These are phyloP conservation scores for Kwoniella sp. DNA, from an alignment of 768 basidiomycete genomes.

Conservation along the genomic window DNA sequence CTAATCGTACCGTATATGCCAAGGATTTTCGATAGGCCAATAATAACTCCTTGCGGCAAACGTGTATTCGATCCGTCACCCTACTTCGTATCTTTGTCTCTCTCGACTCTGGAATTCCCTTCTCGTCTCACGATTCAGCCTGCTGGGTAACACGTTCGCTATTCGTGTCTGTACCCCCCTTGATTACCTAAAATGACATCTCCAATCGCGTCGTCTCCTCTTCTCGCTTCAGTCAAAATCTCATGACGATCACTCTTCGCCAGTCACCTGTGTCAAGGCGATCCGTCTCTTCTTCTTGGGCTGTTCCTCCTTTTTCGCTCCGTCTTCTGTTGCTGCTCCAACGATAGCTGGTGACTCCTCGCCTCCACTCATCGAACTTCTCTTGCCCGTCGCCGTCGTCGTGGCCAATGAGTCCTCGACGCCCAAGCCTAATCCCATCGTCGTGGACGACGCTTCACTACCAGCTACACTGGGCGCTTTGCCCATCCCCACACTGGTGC, in stretches of 20 bases:
- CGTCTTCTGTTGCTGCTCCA: slow-evolving; percentile 2
- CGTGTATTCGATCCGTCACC: too few relatives aligned
- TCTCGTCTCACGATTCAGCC: too few relatives aligned
- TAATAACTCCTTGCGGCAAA: too few relatives aligned
- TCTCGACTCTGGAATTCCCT: too few relatives aligned
- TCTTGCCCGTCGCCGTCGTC: neutral
- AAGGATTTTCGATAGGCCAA: too few relatives aligned
- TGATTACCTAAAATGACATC: too few relatives aligned
- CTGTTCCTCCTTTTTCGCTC: slow-evolving; percentile 7
- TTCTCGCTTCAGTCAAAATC: neutral
- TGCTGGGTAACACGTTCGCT: too few relatives aligned
- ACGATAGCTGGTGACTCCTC: neutral
- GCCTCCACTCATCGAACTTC: neutral
- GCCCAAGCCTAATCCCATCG: slow-evolving; percentile 22
- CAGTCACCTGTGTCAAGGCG: slow-evolving; percentile 44
- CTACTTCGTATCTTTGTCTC: too few relatives aligned
- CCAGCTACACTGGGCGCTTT: slow-evolving; percentile 1
- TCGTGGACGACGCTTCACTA: slow-evolving; percentile 8
- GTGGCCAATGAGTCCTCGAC: slow-evolving; percentile 7
- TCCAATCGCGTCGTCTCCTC: neutral
- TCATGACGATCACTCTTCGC: neutral
- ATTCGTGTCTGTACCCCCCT: too few relatives aligned
- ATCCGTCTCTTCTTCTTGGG: slow-evolving; percentile 53
- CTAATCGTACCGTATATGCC: too few relatives aligned
- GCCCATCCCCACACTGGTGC: slow-evolving; percentile 1